Conservation (phyloP, 805 yeast genomes). For the Diddensiella caesifluorescens region DNA sequence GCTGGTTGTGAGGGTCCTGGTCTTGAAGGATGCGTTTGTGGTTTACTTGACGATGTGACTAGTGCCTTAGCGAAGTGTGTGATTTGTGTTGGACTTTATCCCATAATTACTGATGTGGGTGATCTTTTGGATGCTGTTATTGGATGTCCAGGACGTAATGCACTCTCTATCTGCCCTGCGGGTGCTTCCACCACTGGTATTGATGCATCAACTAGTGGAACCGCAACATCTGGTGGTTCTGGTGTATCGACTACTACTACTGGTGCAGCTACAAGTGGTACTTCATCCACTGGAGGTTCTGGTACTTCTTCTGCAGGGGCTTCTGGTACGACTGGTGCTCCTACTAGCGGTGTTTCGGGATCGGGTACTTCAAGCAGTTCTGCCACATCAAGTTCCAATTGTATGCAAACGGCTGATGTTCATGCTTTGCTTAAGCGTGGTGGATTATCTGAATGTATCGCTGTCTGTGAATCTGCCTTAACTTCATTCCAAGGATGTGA, state of each 20-base stretch:
- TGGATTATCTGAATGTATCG: conserved; percentile 1
- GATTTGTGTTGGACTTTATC: conserved; percentile 2
- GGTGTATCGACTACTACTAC: not conserved
- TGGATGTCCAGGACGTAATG: conserved; percentile 4
- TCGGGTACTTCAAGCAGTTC: no score
- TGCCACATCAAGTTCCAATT: no score
- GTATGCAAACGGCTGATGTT: no score
- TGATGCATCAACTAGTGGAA: not conserved
- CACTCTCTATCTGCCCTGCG: conserved; percentile 2
- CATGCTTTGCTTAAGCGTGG: no score
- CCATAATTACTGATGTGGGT: not conserved
- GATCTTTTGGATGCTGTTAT: conserved; percentile 2
- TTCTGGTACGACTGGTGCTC: no score
- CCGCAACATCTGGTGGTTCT: not conserved
- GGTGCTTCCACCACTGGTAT: not conserved
- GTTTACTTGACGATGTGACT: conserved; percentile 1
- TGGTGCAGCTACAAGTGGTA: not conserved
- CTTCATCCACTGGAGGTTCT: conserved; percentile 1
- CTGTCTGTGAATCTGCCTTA: conserved; percentile 3
- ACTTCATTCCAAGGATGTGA: conserved; percentile 2
- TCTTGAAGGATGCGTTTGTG: conserved; percentile 5
- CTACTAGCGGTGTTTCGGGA: not conserved
- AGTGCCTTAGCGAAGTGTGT: conserved; percentile 9
- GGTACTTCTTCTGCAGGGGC: no score
- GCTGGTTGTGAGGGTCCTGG: not conserved